phyloP scores from a whole-genome alignment of 371 early-diverging fungal species.

The Mortierella sp. region DNA sequence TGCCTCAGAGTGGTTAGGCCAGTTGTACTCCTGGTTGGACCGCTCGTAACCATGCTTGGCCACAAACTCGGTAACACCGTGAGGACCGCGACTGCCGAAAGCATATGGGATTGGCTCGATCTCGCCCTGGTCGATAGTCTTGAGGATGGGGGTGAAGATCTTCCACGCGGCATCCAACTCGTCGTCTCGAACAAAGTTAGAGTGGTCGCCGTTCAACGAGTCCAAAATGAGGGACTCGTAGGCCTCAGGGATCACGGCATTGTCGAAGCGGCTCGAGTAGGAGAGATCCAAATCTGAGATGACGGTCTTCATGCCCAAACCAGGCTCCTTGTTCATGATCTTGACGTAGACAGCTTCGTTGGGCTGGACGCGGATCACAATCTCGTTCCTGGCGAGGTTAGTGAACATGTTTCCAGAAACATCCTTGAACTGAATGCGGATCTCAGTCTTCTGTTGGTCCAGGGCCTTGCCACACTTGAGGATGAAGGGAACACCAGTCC shows the following conservation, averaged over 20 bases:
- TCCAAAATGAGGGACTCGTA: conserved; percentile 96
- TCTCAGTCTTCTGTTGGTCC: conserved; percentile 92
- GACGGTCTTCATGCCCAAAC: conserved; percentile 74
- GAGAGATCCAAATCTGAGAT: conserved; percentile 94
- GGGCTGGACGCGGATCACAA: conserved; percentile 97
- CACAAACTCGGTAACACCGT: conserved; percentile 81
- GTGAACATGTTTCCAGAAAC: conserved; percentile 84
- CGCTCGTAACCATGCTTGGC: conserved; percentile 78
- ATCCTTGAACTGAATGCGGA: conserved; percentile 96
- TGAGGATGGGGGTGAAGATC: conserved; percentile 96
- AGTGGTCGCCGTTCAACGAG: conserved; percentile 90
- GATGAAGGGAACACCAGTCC: conserved; percentile 98
- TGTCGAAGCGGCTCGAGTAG: conserved; percentile 89
- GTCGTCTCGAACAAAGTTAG: conserved; percentile 98
- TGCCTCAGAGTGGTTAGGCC: conserved; percentile 63
- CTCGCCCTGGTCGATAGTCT: conserved; percentile 85
- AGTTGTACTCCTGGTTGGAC: conserved; percentile 58
- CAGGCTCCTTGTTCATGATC: conserved; percentile 95
- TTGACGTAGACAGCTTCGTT: conserved; percentile 97
- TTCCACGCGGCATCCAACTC: conserved; percentile 97
- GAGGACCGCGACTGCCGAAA: conserved; percentile 93
- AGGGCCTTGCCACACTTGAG: conserved; percentile 97
- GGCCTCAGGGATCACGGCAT: conserved; percentile 94
- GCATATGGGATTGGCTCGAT: conserved; percentile 83
- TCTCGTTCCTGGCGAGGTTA: conserved; percentile 89